Conservation (phyloP, 2,329 filamentous ascomycete genomes). For the Ophiostoma montium region DNA sequence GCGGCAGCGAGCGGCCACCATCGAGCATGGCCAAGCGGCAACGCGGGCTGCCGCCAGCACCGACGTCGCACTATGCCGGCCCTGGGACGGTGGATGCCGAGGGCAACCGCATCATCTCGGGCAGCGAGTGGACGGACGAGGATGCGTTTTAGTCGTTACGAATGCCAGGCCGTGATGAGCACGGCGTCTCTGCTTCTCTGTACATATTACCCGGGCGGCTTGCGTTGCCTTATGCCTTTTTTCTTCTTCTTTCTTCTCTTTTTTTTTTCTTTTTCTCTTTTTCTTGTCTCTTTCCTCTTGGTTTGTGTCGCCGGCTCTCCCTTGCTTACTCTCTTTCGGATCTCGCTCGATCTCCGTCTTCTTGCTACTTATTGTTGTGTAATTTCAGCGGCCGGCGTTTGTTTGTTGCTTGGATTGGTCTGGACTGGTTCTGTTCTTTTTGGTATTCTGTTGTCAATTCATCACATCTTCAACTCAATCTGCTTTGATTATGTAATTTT, state of each 20-base stretch:
- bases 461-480: neutral
- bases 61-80: conserved; percentile 28
- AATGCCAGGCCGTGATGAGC: no score
- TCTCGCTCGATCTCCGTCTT: neutral
- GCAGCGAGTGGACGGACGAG: conserved; percentile 54
- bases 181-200: conserved; percentile 1
- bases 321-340: neutral
- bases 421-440: neutral
- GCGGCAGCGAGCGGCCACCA: neutral
- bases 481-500: neutral
- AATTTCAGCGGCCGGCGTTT: conserved; percentile 1
- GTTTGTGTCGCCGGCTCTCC: no score
- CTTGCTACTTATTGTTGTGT: conserved; percentile 2
- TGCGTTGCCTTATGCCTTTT: neutral
- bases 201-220: neutral
- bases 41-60: conserved; percentile 38
- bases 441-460: neutral
- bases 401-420: neutral
- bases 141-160: conserved; percentile 37
- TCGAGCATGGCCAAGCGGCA: conserved; percentile 34
- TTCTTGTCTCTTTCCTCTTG: neutral
- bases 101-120: conserved; percentile 47
- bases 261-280: neutral
- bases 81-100: conserved; percentile 40
- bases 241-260: neutral